These are phyloP conservation scores for Talaromyces islandicus DNA, from an alignment of 2,329 filamentous ascomycete genomes.

Conservation along the genomic window DNA sequence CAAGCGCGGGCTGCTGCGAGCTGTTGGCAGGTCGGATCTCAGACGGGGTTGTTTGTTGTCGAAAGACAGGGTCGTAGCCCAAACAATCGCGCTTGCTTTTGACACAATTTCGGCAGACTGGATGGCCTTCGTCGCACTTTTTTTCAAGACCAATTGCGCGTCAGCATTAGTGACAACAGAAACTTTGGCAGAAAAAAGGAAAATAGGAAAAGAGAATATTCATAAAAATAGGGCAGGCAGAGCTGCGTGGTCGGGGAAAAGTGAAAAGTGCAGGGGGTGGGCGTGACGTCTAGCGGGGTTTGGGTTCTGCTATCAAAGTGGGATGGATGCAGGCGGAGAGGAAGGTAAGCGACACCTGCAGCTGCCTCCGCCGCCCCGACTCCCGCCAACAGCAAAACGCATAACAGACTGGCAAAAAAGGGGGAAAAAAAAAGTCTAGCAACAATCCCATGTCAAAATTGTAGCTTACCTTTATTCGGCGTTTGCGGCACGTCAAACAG, in stretches of 20 bases:
- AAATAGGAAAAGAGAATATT: neutral
- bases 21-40: slow-evolving; percentile 58
- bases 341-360: neutral
- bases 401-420: neutral
- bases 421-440: too few relatives aligned
- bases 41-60: slow-evolving; percentile 65
- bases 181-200: neutral
- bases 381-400: slow-evolving; percentile 3
- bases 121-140: slow-evolving; percentile 94
- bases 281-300: slow-evolving; percentile 8
- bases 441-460: neutral
- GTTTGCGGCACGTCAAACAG: slow-evolving; percentile 60
- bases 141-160: slow-evolving; percentile 12
- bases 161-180: slow-evolving; percentile 14
- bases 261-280: neutral
- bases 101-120: slow-evolving; percentile 69
- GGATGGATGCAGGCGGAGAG: slow-evolving; percentile 13
- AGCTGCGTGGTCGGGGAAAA: slow-evolving; percentile 10
- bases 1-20: slow-evolving; percentile 35
- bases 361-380: neutral
- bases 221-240: slow-evolving; percentile 12
- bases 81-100: slow-evolving; percentile 64
- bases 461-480: slow-evolving; percentile 64
- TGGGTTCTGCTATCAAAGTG: slow-evolving; percentile 13
- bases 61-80: slow-evolving; percentile 64